phyloP scores from a whole-genome alignment of 805 yeast species.

The Nakazawaea wyomingensis region DNA sequence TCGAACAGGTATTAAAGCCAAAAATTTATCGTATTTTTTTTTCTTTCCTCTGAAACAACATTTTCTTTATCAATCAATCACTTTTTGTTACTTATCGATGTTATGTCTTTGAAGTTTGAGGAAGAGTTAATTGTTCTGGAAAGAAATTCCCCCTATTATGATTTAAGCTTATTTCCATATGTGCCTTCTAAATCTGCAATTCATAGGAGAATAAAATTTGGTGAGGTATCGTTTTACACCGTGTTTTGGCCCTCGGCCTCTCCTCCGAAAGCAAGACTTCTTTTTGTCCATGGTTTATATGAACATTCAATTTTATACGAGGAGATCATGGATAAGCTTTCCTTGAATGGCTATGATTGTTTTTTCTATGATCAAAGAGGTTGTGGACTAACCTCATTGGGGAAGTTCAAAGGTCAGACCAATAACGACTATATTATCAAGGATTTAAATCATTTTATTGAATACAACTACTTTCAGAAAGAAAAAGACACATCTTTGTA shows the following conservation, averaged over 20 bases:
- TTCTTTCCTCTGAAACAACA: too few species aligned
- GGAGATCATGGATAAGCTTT: conserved; percentile 48
- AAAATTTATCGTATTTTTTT: too few species aligned
- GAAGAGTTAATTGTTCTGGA: neutral
- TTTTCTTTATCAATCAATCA: too few species aligned
- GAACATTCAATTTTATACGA: conserved; percentile 51
- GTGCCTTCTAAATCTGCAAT: neutral
- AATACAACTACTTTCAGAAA: conserved; percentile 33
- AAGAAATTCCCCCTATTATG: conserved; percentile 7
- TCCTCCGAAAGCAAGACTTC: conserved; percentile 43
- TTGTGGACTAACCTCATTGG: conserved; percentile 59
- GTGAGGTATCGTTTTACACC: conserved; percentile 9
- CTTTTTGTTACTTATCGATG: too few species aligned
- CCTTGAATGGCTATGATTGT: conserved; percentile 52
- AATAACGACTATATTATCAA: conserved; percentile 49
- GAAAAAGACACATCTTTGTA: conserved; percentile 32
- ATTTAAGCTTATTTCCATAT: conserved; percentile 8
- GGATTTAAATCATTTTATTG: conserved; percentile 56
- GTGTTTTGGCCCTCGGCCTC: conserved; percentile 4
- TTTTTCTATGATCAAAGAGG: conserved; percentile 75
- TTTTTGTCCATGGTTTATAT: conserved; percentile 69
- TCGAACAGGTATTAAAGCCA: too few species aligned
- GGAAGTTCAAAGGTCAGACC: conserved; percentile 47
- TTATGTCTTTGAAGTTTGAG: neutral
- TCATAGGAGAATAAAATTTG: conserved; percentile 2